phyloP scores from a whole-genome alignment of 371 early-diverging fungal genomes.

The Apophysomyces variabilis region DNA sequence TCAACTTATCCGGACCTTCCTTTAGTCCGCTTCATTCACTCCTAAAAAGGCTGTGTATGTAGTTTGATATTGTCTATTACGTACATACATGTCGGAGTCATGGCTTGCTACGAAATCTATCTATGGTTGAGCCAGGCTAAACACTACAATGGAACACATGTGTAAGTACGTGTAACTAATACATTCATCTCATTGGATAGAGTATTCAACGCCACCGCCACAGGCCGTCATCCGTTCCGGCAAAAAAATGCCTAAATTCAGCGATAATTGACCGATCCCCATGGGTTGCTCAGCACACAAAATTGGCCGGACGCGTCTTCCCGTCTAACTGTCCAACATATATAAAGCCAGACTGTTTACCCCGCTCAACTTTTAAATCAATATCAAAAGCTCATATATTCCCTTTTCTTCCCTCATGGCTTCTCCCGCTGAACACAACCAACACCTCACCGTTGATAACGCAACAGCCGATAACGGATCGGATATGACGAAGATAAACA shows the following conservation, averaged over 20 bases:
- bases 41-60: no score
- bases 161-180: no score
- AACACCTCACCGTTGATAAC: background rate
- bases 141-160: no score
- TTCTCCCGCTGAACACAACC: background rate
- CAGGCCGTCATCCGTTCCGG: background rate
- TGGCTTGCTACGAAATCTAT: no score
- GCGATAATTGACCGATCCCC: conserved; percentile 5
- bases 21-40: no score
- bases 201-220: background rate
- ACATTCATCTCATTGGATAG: background rate
- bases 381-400: background rate
- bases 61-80: no score
- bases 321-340: background rate
- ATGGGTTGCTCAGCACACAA: background rate
- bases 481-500: background rate
- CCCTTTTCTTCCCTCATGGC: background rate
- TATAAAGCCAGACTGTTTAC: background rate
- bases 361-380: background rate
- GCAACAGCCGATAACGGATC: background rate
- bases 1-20: no score
- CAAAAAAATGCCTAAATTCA: background rate
- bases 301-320: background rate
- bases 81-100: no score
- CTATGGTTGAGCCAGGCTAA: no score